Base-by-base conservation (phyloP, 108 stramenopile genomes). In the Skeletonema costatum region DNA sequence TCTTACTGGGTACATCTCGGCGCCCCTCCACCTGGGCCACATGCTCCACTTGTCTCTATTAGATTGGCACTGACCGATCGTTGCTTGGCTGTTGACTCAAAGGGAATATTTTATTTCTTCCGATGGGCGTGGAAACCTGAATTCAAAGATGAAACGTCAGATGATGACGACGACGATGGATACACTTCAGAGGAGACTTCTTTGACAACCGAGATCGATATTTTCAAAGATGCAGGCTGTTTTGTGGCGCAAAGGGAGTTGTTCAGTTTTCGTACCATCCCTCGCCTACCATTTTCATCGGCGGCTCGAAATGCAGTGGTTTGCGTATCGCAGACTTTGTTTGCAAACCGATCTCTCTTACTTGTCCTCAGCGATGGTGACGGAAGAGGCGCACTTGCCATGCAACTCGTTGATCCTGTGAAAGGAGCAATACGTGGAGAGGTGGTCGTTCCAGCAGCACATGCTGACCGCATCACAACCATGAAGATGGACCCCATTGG, bases 101-200 rank as follows among this genome's bases (percentile, higher is more conserved):
- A 82, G n/a, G 95, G 95, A 1, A 86, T 96, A 14, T 96, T 88
- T 73, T 93, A 96, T 78, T 93, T 87, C 62, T 96, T 96, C 66
- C 87, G 95, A 50, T 93, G 95, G 95, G 90, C 91, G 11, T 96
- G 95, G 95, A 87, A 89, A 56, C 74, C 92, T 33, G 94, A 92
- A 50, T 51, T 78, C 9, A 89, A 77, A 16, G 81, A 85, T 21
- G 77, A 82, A 29, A 2, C 33, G 5, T 75, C 68, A 71, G 79
- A 71, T 19, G 51, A 50, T 16, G 84, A 73, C 35, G 71, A 75
- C 61, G 76, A 72, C 30, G 16, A 46, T 32, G 46, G 14, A 4
- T 38, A 80, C 14, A 68, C 74, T 21, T 56, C 53, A 16, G 53
- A 56, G 53, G 53, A 56, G n/a, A 56, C 53, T 29, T 29, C 21